Base-by-base conservation (phyloP, 257 asterid species). In the Echites panduratus region DNA sequence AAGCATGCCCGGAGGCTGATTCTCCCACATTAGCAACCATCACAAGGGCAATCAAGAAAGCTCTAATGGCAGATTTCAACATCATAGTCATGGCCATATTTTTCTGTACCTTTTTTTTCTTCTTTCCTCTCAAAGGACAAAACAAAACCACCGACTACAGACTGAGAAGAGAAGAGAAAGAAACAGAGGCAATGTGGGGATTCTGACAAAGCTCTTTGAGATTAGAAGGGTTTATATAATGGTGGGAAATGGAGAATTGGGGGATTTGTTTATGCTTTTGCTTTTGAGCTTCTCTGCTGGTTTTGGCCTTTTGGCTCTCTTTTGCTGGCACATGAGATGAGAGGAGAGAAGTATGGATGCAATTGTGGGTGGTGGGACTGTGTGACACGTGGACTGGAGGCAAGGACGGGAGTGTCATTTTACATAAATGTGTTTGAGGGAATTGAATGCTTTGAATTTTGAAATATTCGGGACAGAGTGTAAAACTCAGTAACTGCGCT, bases 1-100 rank as follows among this genome's bases (percentile, higher is more conserved):
- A 95, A 4, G 84, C 32, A 12, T 62, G 80, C 47, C 80, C 77
- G 48, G 84, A 82, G n/a, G 96, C 89, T 16, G 77, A 78, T 41
- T 75, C 81, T 58, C 57, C 83, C 44, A 17, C 56, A 0, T 24
- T 76, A 35, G 5, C 66, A 0, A 20, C 50, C 44, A 78, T 14
- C 4, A 10, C n/a, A 14, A 69, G 59, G 16, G 63, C 62, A 43
- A 69, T 32, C 11, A 69, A 69, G 29, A 69, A 26, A 27, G 43
- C 73, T 16, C 9, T 53, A 69, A 27, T 27, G 29, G 62, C 62
- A 17, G 26, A 20, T 45, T 17, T 52, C 58, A 29, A 7, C 62
- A 47, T 8, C 62, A 64, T 61, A 29, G 19, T 49, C 62, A 27
- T 29, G 4, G 26, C 62, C 57, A 22, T 48, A 32, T 32, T 32